Base-by-base conservation (phyloP, 345 rosid species). In the Gossypioides kirkii region DNA sequence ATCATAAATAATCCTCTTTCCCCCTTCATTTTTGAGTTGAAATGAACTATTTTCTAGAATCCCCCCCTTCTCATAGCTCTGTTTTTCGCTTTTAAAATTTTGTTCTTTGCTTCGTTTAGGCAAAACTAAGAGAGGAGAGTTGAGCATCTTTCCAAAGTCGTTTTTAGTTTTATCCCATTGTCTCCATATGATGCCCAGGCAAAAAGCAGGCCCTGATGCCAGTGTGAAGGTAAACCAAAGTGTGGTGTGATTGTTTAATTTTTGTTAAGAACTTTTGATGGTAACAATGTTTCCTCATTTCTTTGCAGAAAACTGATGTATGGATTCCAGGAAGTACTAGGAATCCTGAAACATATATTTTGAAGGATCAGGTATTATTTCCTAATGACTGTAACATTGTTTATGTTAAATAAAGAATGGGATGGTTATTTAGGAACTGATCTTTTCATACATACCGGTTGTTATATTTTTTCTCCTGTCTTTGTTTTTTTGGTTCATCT, bases 111-210 rank as follows among this genome's bases (percentile, higher is more conserved):
- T 76, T 62, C 13, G 43, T 69, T 32, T 81, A 92, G 99, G 98
- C 70, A 96, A 93, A 83, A 89, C 91, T 58, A 93, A 91, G 79
- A 90, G 89, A 38, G 96, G 98, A n/a, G 99, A 96, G 80, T 81
- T 96, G 76, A 96, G 92, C 82, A 85, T 96, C 53, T 90, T 90
- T 65, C 98, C 99, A 2, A 75, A 38, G 72, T 77, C 86, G 17
- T 88, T 96, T 68, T 22, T 69, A 1, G 87, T 86, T 47, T 77
- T 96, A 64, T 96, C 99, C 20, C 93, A 96, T 80, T 92, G 98
- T 86, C 91, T 93, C 69, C 97, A 96, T 76, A 93, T 91, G 99
- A 82, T 96, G 95, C 98, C 99, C 0, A 88, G 90, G 79, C 90
- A 87, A 77, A 88, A 87, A 69, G 82, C 89, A 28, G 83, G 69